A percentile compares a stretch with the other conserved stretches of the same genome.
Evolutionary conservation across 2,329 filamentous ascomycete species (phyloP).

Genomic region (Ramularia endophylla): DNA sequence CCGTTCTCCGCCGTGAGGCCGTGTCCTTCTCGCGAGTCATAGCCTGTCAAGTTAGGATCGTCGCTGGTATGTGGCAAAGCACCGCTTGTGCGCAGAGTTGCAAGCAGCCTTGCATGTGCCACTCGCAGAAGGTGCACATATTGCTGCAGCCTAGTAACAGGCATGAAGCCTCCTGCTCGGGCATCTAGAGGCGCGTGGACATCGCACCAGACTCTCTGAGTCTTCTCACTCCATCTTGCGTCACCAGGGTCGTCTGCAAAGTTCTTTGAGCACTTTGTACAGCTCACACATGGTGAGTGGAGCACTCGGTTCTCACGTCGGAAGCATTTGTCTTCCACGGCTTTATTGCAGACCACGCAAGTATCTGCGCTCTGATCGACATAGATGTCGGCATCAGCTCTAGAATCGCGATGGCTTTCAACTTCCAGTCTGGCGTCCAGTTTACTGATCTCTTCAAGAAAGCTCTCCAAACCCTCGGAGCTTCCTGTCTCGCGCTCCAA

Average conservation of each 20-base stretch:
- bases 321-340: constrained; percentile 92
- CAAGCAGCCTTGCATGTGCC: constrained; percentile 79
- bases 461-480: constrained; percentile 69
- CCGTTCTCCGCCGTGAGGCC: constrained; percentile 41
- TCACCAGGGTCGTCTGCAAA: constrained; percentile 63
- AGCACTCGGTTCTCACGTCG: constrained; percentile 69
- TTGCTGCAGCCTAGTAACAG: constrained; percentile 81
- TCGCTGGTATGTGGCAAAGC: constrained; percentile 68
- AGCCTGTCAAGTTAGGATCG: constrained; percentile 61
- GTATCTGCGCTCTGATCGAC: constrained; percentile 58
- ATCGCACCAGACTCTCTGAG: constrained; percentile 64
- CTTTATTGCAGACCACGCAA: constrained; percentile 72
- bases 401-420: constrained; percentile 50
- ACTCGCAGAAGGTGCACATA: constrained; percentile 91
- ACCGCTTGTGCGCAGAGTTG: constrained; percentile 77
- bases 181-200: constrained; percentile 43
- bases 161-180: constrained; percentile 60
- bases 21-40: constrained; percentile 61
- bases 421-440: constrained; percentile 72
- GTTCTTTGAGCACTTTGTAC: constrained; percentile 65
- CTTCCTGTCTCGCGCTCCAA: constrained; percentile 77
- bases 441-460: constrained; percentile 76
- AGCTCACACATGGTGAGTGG: constrained; percentile 73
- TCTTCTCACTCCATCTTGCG: constrained; percentile 63
- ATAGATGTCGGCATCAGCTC: constrained; percentile 37